Evolutionary conservation across 164 flowering plant species (phyloP).

Genomic region (Tinospora cordifolia): DNA sequence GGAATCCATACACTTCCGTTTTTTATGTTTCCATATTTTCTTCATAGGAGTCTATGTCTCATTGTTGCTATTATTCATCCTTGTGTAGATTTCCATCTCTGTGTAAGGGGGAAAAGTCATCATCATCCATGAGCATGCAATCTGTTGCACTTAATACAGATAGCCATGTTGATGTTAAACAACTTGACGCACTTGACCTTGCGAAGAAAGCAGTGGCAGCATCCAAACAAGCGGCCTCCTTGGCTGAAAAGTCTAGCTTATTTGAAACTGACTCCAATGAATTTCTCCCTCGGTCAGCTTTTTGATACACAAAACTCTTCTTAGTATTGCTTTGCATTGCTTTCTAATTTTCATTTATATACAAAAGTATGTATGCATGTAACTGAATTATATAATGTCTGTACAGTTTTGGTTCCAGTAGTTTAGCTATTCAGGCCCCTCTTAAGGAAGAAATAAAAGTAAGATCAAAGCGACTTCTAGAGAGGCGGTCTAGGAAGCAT

Average conservation of each 20-base stretch:
- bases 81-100: constrained; percentile 25
- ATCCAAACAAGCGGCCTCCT: constrained; percentile 55
- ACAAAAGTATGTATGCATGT: not conserved
- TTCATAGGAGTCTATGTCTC: not conserved
- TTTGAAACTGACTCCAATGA: constrained; percentile 28
- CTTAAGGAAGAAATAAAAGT: constrained; percentile 34
- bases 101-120: constrained; percentile 14
- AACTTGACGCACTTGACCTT: constrained; percentile 42
- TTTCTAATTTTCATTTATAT: not conserved
- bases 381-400: constrained; percentile 3
- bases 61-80: not conserved
- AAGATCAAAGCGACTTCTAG: constrained; percentile 55
- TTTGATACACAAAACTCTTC: not conserved
- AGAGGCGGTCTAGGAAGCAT: constrained; percentile 56
- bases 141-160: constrained; percentile 14
- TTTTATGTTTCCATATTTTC: not conserved
- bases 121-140: constrained; percentile 20
- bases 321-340: not conserved
- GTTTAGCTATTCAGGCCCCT: constrained; percentile 17
- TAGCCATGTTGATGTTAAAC: constrained; percentile 21
- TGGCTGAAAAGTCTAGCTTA: constrained; percentile 31
- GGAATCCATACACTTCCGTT: constrained; percentile 5
- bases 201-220: constrained; percentile 71
- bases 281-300: constrained; percentile 32
- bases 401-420: constrained; percentile 25